Evolutionary conservation across 306 rosid genomes (phyloP).

Genomic region (Sicyos baderoa): DNA sequence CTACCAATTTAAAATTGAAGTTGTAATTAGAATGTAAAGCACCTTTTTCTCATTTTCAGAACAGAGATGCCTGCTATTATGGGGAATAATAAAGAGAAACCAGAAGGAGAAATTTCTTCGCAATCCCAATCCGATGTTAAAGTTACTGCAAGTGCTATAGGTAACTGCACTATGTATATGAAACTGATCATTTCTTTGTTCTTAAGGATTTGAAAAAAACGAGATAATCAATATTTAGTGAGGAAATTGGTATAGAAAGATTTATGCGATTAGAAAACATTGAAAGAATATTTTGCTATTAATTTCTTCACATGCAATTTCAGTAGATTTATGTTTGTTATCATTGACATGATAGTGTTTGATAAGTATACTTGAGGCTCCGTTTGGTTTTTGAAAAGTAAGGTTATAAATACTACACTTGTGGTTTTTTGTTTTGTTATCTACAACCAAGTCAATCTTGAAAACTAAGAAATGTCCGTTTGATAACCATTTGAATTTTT

Average conservation of each 20-base stretch:
- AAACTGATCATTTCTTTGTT: neutral
- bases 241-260: neutral
- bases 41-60: constrained; percentile 28
- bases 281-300: neutral
- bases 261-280: constrained; percentile 3
- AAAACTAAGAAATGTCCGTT: too few relatives aligned
- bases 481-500: too few relatives aligned
- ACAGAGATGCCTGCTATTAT: constrained; percentile 29
- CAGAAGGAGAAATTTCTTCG: constrained; percentile 23
- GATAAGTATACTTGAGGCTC: neutral
- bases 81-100: constrained; percentile 27
- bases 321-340: neutral
- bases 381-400: too few relatives aligned
- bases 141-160: constrained; percentile 34
- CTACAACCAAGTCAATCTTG: too few relatives aligned
- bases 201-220: neutral
- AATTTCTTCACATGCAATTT: neutral
- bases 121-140: constrained; percentile 28
- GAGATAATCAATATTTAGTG: neutral
- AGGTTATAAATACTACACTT: too few relatives aligned
- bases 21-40: neutral
- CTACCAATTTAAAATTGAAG: constrained; percentile 14
- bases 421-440: too few relatives aligned
- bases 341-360: neutral
- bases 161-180: constrained; percentile 29